Evolutionary conservation across 2,329 filamentous ascomycete species (phyloP).

Genomic region (Talaromyces atroroseus): DNA sequence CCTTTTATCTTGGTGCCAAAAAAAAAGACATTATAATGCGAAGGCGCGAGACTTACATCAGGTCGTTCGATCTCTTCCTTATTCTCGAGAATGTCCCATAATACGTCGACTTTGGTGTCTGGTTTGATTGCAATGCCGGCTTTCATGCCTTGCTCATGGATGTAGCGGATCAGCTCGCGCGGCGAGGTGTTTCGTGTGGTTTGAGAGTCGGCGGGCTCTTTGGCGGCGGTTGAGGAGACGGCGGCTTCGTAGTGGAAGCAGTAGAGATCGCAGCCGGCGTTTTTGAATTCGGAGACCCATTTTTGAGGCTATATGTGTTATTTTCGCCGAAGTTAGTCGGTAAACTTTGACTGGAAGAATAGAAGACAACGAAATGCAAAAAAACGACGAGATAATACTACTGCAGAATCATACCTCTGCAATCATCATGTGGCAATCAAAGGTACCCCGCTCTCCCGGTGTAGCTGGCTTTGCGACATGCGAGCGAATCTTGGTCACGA

Average conservation of each 20-base stretch:
- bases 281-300: slow-evolving; percentile 94
- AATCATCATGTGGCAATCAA: slow-evolving; percentile 99
- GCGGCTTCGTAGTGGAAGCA: slow-evolving; percentile 99
- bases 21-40: neutral
- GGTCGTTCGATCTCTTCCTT: slow-evolving; percentile 68
- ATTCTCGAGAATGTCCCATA: slow-evolving; percentile 83
- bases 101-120: slow-evolving; percentile 79
- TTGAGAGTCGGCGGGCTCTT: slow-evolving; percentile 62
- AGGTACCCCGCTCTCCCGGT: slow-evolving; percentile 75
- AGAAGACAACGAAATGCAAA: too few relatives aligned
- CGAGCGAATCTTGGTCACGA: slow-evolving; percentile 86
- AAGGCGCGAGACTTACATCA: slow-evolving; percentile 60
- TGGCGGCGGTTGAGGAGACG: slow-evolving; percentile 72
- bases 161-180: slow-evolving; percentile 79
- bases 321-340: too few relatives aligned
- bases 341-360: neutral
- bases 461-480: slow-evolving; percentile 72
- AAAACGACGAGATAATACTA: too few relatives aligned
- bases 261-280: slow-evolving; percentile 95
- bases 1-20: neutral
- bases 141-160: slow-evolving; percentile 80
- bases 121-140: slow-evolving; percentile 97
- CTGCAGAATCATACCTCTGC: slow-evolving; percentile 84
- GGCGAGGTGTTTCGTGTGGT: slow-evolving; percentile 69
- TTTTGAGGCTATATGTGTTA: slow-evolving; percentile 59